Evolutionary conservation across 495 filamentous ascomycete species (phyloP), one percentile per base, ranked within the genome.

Genomic region (Lasiosphaeriaceae sp.): DNA sequence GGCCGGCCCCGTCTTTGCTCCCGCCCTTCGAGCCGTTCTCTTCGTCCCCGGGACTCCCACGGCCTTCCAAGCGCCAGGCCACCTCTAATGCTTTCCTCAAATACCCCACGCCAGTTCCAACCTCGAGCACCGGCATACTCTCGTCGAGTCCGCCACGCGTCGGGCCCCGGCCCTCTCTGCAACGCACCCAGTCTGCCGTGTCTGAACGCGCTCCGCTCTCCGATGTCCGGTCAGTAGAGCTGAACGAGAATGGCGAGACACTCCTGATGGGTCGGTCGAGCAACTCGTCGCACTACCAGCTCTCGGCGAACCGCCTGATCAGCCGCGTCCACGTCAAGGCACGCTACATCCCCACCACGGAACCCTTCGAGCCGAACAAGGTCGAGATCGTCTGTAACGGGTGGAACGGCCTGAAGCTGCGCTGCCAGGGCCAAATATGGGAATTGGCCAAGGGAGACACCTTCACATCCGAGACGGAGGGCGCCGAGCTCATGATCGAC

Each of bases 381-480:
- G 81, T 97, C 48, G 87, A 91, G 69, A 86, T 98, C 54, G 81
- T 88, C 68, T 98, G 94, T 72, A 82, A 87, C 66, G 94, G 94
- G 17, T 97, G 93, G 92, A 98, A 98, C 71, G 93, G 94, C 12
- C 79, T 93, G 49, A 96, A 91, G 71, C 74, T 98, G 55, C 92
- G 96, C 73, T 97, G 90, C 73, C 88, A 92, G 71, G 92, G 92
- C 22, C 86, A 85, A 63, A 88, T 87, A 26, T 94, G 88, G 79
- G 90, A 95, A 59, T 69, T 98, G 71, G 78, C 75, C 46, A 97
- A 96, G 75, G 91, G 88, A 7, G 92, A 96, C 70, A 86, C 84
- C 24, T 98, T 96, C 72, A 87, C 85, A 23, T 96, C 92, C 53
- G 90, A 96, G 72, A 92, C 90, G 43, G 91, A 93, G 67, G 80